Evolutionary conservation across 805 yeast species (phyloP).

Genomic region (Schwanniomyces yamadae): DNA sequence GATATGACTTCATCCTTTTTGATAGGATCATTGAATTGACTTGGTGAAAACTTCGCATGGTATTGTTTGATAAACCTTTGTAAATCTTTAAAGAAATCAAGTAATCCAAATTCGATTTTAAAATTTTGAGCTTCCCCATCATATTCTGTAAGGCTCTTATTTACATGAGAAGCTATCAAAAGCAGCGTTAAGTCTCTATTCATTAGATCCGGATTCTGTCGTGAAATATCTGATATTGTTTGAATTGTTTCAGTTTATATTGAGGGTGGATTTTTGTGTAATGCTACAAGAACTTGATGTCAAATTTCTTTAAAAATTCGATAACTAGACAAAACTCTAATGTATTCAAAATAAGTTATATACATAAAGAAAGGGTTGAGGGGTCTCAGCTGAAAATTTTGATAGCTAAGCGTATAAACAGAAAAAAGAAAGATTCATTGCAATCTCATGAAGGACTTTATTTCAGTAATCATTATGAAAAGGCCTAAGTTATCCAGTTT

Average conservation of each 20-base stretch:
- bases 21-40: constrained; percentile 4
- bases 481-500: constrained; percentile 4
- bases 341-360: constrained; percentile 5
- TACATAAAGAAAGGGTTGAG: constrained; percentile 7
- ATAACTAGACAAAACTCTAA: constrained; percentile 1
- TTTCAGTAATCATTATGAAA: constrained; percentile 2
- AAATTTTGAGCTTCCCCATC: constrained; percentile 4
- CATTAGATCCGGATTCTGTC: not conserved
- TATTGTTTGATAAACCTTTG: constrained; percentile 9
- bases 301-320: not conserved
- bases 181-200: constrained; percentile 9
- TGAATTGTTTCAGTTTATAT: not conserved
- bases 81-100: constrained; percentile 10
- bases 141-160: constrained; percentile 9
- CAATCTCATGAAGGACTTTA: not conserved
- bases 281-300: not conserved
- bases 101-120: constrained; percentile 8
- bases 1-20: constrained; percentile 10
- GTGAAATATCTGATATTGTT: no score
- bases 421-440: constrained; percentile 5
- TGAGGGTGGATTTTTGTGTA: not conserved
- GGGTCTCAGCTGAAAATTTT: not conserved
- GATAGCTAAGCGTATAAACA: not conserved
- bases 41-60: constrained; percentile 8
- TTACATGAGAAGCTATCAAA: constrained; percentile 16